Conservation (phyloP, 164 flowering plant genomes). For the Piper longum region DNA sequence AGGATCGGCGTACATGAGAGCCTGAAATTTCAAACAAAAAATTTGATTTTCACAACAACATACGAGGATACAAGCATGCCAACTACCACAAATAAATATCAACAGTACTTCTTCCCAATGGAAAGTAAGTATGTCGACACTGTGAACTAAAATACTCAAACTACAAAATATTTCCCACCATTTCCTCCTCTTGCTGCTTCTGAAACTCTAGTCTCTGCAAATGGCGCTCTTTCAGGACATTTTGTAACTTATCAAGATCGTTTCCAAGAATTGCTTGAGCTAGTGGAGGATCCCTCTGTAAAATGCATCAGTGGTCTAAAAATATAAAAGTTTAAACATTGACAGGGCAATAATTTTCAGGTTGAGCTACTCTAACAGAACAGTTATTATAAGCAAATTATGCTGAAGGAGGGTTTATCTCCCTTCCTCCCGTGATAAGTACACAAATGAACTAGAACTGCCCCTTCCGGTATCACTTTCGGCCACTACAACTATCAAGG, state of each 20-base stretch:
- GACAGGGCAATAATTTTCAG: neutral
- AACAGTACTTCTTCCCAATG: neutral
- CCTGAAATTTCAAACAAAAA: too few species aligned
- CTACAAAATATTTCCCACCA: slow-evolving; percentile 32
- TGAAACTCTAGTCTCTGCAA: slow-evolving; percentile 48
- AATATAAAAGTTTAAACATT: too few species aligned
- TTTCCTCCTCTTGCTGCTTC: slow-evolving; percentile 71
- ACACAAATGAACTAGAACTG: too few species aligned
- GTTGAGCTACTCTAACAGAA: neutral
- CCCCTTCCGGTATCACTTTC: too few species aligned
- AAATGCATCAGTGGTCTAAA: neutral
- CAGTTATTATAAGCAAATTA: neutral
- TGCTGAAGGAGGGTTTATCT: neutral
- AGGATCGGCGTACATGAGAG: too few species aligned
- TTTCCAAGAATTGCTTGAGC: slow-evolving; percentile 81
- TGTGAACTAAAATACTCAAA: neutral
- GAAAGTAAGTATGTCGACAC: neutral
- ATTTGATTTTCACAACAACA: too few species aligned
- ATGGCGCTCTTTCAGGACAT: slow-evolving; percentile 49
- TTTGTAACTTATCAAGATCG: slow-evolving; percentile 68
- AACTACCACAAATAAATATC: neutral
- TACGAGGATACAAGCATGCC: neutral
- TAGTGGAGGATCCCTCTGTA: slow-evolving; percentile 76
- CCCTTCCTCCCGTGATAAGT: too few species aligned
- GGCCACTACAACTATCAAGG: too few species aligned